Conservation (phyloP, 345 rosid species). For the Hirschfeldia incana region DNA sequence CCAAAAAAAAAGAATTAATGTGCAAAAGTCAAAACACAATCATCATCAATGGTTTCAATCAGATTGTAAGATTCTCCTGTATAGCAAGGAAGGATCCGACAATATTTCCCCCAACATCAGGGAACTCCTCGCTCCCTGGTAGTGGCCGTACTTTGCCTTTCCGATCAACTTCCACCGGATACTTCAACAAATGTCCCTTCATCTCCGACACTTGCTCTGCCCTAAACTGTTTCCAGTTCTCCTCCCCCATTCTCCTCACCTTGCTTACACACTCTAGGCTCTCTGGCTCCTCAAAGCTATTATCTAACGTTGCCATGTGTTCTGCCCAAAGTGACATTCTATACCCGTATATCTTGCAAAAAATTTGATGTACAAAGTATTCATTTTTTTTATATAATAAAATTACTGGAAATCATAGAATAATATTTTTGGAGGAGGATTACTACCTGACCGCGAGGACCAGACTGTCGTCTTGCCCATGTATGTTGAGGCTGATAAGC, state of each 20-base stretch:
- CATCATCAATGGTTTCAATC: constrained; percentile 9
- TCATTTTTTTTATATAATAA: not conserved
- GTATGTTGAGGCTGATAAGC: constrained; percentile 84
- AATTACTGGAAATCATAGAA: not conserved
- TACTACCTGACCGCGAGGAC: constrained; percentile 71
- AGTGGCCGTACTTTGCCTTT: constrained; percentile 69
- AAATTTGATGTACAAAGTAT: not conserved
- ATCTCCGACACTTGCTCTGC: constrained; percentile 62
- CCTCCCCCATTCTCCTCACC: constrained; percentile 62
- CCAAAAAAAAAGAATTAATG: not conserved
- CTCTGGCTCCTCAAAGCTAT: constrained; percentile 69
- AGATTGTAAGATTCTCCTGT: constrained; percentile 79
- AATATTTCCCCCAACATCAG: constrained; percentile 82
- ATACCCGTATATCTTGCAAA: constrained; percentile 68
- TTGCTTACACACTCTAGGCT: constrained; percentile 68
- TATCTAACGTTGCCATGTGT: constrained; percentile 66
- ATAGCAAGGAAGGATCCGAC: constrained; percentile 66
- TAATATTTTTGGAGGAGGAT: not conserved
- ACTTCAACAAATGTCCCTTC: constrained; percentile 78
- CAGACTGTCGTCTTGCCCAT: constrained; percentile 47
- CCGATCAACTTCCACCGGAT: constrained; percentile 77
- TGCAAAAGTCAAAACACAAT: not conserved
- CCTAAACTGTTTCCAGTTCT: constrained; percentile 66
- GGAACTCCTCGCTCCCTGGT: constrained; percentile 63
- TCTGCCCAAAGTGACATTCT: constrained; percentile 95